Percentiles rank a stretch among this genome's conserved stretches.
phyloP scores from a whole-genome alignment of 495 filamentous ascomycete species.

The Aspergillus sparsus region DNA sequence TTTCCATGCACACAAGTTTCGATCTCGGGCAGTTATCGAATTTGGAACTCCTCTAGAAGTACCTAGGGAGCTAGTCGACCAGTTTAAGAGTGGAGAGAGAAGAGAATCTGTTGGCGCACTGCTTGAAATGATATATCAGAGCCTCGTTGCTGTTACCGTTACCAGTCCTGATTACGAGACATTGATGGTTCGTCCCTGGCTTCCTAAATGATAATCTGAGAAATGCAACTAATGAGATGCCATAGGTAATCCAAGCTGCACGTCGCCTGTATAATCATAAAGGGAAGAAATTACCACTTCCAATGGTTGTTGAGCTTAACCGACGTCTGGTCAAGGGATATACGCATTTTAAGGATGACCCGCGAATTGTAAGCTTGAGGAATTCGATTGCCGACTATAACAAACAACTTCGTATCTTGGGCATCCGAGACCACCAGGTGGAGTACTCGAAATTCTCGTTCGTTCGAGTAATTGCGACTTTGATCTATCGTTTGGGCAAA shows the following conservation, averaged over 20 bases:
- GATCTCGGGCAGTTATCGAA: conserved; percentile 93
- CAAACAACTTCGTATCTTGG: conserved; percentile 78
- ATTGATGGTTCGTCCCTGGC: conserved; percentile 67
- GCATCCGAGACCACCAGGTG: conserved; percentile 93
- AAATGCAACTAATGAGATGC: conserved; percentile 32
- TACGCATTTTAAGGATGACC: conserved; percentile 87
- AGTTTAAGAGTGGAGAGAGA: conserved; percentile 79
- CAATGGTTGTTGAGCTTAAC: conserved; percentile 95
- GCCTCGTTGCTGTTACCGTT: conserved; percentile 85
- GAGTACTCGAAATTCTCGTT: conserved; percentile 85
- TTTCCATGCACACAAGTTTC: conserved; percentile 98
- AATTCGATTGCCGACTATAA: conserved; percentile 85
- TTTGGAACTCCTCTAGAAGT: conserved; percentile 89
- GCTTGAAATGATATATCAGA: conserved; percentile 82
- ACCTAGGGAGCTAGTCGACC: conserved; percentile 75
- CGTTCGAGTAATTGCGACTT: conserved; percentile 67
- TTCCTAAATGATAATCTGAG: neutral
- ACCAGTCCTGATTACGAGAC: conserved; percentile 96
- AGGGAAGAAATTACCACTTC: conserved; percentile 90
- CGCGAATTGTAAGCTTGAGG: conserved; percentile 75
- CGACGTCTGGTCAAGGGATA: conserved; percentile 90
- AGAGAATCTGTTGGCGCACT: conserved; percentile 80
- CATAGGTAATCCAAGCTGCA: conserved; percentile 86
- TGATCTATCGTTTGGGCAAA: conserved; percentile 80
- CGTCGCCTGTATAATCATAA: conserved; percentile 90